These are phyloP conservation scores for Sporothrix schenckii DNA, from an alignment of 2,329 filamentous ascomycete genomes.

Conservation along the genomic window DNA sequence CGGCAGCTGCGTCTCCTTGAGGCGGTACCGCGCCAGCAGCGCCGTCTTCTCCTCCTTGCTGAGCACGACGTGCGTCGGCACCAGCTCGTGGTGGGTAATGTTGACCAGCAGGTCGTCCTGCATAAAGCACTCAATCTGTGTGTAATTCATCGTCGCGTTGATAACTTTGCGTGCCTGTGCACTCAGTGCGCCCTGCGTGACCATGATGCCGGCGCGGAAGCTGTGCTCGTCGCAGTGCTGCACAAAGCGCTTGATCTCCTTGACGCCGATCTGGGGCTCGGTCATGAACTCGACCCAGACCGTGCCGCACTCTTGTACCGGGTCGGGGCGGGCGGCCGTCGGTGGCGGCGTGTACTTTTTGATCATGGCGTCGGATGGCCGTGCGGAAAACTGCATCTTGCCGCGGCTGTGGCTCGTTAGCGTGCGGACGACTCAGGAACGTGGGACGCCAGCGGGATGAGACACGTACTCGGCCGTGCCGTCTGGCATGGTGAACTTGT, in stretches of 20 bases:
- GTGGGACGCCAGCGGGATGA: no score
- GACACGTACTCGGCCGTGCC: conserved; percentile 69
- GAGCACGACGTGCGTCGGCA: conserved; percentile 88
- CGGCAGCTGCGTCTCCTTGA: conserved; percentile 97
- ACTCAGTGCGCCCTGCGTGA: conserved; percentile 80
- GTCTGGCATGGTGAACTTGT: conserved; percentile 70
- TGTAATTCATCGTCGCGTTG: conserved; percentile 71
- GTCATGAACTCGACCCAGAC: conserved; percentile 91
- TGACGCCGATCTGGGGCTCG: conserved; percentile 80
- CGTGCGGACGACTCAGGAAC: background rate
- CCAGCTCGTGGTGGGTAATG: conserved; percentile 96
- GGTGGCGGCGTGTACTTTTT: conserved; percentile 76
- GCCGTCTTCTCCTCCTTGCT: conserved; percentile 87
- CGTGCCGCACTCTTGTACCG: conserved; percentile 74
- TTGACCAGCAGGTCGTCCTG: conserved; percentile 97
- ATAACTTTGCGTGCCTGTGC: conserved; percentile 86
- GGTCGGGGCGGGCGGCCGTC: conserved; percentile 69
- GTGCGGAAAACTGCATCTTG: conserved; percentile 84
- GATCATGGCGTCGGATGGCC: conserved; percentile 81
- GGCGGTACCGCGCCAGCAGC: conserved; percentile 82
- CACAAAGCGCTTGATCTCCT: conserved; percentile 88
- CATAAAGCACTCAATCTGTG: conserved; percentile 89
- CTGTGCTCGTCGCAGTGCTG: conserved; percentile 77
- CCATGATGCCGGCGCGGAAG: conserved; percentile 88
- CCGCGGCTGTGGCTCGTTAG: conserved; percentile 62